These are phyloP conservation scores for Hanseniaspora uvarum DNA, from an alignment of 1,139 yeast species.

Conservation along the genomic window DNA sequence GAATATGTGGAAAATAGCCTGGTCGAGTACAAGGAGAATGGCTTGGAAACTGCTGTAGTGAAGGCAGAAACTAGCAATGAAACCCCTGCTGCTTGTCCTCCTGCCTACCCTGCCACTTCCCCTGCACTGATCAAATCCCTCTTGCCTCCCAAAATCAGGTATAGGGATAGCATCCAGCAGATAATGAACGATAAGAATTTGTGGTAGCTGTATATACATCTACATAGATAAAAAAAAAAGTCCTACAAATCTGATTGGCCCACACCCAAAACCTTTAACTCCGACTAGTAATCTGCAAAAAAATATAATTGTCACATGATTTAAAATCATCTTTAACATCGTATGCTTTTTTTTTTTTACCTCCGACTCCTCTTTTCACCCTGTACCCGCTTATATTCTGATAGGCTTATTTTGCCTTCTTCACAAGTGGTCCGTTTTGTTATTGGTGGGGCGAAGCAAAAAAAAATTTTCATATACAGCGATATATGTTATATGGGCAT, in stretches of 20 bases:
- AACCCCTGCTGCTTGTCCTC: neutral
- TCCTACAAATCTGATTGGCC: constrained; percentile 3
- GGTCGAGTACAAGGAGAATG: neutral
- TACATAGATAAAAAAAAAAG: too few relatives aligned
- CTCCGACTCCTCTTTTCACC: neutral
- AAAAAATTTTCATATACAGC: too few relatives aligned
- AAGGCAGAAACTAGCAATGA: constrained; percentile 9
- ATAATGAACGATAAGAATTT: neutral
- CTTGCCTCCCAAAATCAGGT: constrained; percentile 1
- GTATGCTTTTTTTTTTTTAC: neutral
- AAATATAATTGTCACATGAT: too few relatives aligned
- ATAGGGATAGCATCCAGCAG: constrained; percentile 3
- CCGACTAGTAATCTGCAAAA: neutral
- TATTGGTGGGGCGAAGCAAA: neutral
- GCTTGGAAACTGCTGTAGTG: neutral
- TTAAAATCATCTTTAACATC: too few relatives aligned
- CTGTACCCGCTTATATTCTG: neutral
- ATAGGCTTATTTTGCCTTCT: constrained; percentile 2
- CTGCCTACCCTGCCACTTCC: too few relatives aligned
- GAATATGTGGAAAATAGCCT: neutral
- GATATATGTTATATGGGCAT: too few relatives aligned
- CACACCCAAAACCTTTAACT: neutral
- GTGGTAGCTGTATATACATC: neutral
- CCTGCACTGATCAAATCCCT: neutral
- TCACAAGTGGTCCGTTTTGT: too few relatives aligned